These are phyloP conservation scores for Basipetospora sp. DNA, from an alignment of 2,329 filamentous ascomycete species.

Conservation along the genomic window DNA sequence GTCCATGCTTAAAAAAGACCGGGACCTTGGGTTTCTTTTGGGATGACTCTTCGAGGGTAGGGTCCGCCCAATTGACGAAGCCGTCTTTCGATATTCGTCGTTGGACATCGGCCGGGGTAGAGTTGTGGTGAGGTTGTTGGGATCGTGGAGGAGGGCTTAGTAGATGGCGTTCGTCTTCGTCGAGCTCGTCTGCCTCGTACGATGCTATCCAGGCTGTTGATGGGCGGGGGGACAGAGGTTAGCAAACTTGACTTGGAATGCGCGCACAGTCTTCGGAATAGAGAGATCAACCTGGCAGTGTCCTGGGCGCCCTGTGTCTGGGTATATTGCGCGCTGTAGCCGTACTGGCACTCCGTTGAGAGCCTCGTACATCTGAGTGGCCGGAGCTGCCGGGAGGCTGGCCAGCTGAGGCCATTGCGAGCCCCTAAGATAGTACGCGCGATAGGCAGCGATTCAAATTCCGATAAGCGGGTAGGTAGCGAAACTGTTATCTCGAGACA, in stretches of 20 bases:
- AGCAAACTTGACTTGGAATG: slow-evolving; percentile 1
- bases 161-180: slow-evolving; percentile 20
- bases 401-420: slow-evolving; percentile 2
- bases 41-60: slow-evolving; percentile 20
- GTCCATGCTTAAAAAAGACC: slow-evolving; percentile 32
- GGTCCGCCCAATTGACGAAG: slow-evolving; percentile 19
- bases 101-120: slow-evolving; percentile 22
- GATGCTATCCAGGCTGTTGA: slow-evolving; percentile 34
- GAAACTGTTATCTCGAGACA: too few relatives aligned
- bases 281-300: slow-evolving; percentile 18
- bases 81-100: slow-evolving; percentile 34
- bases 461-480: too few relatives aligned
- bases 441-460: too few relatives aligned
- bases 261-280: background rate
- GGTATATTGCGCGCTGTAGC: slow-evolving; percentile 4
- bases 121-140: slow-evolving; percentile 27
- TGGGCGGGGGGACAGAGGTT: slow-evolving; percentile 7
- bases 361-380: slow-evolving; percentile 5
- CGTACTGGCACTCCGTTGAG: slow-evolving; percentile 5
- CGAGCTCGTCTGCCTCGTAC: slow-evolving; percentile 27
- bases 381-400: slow-evolving; percentile 4
- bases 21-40: slow-evolving; percentile 25
- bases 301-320: slow-evolving; percentile 15
- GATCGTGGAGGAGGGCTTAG: slow-evolving; percentile 25
- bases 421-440: too few relatives aligned